Evolutionary conservation across 495 filamentous ascomycete genomes (phyloP), one percentile per base, ranked within the genome.

Genomic region (Lasiosphaeria ovina): DNA sequence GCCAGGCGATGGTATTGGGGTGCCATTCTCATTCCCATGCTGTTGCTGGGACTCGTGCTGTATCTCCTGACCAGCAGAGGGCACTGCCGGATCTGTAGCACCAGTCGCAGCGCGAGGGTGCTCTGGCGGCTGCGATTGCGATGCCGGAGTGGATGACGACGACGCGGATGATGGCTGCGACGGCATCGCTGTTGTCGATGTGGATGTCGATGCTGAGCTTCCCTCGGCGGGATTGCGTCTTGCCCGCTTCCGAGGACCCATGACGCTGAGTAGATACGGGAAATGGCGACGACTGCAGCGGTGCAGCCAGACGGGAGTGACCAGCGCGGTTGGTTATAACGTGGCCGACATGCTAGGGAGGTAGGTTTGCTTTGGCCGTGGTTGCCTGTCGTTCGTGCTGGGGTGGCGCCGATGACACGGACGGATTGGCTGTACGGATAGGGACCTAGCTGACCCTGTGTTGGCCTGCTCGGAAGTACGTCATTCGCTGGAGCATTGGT

Each of bases 211-310:
- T 38, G 51, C 66, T 38, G 72, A 70, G 68, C 76, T 75, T 63
- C 56, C 73, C 66, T 69, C 77, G 62, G 74, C 74, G 35, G 82
- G 80, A 64, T 83, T 85, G 61, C 77, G 81, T 75, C 84, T 87
- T 62, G 80, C 76, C 72, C 83, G 81, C 75, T 88, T 89, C 66
- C 86, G 81, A 71, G 85, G 79, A 68, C 79, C 82, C 86, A 82
- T 83, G 51, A 58, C 61, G 62, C 33, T 24, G 24, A 31, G 48
- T 38, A 42, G 47, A 55, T 42, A 14, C 14, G 33, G 36, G 24
- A 10, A n/a, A 14, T 33, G 6, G 35, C 14, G 17, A 14, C 1
- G 17, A n/a, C 4, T 31, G 33, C n/a, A n/a, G 40, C 11, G 11
- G 44, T 36, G 35, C 12, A 16, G 36, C 3, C 38, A 24, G 31